Evolutionary conservation across 495 filamentous ascomycete species (phyloP).

Genomic region (Aspergillus ellipticus): DNA sequence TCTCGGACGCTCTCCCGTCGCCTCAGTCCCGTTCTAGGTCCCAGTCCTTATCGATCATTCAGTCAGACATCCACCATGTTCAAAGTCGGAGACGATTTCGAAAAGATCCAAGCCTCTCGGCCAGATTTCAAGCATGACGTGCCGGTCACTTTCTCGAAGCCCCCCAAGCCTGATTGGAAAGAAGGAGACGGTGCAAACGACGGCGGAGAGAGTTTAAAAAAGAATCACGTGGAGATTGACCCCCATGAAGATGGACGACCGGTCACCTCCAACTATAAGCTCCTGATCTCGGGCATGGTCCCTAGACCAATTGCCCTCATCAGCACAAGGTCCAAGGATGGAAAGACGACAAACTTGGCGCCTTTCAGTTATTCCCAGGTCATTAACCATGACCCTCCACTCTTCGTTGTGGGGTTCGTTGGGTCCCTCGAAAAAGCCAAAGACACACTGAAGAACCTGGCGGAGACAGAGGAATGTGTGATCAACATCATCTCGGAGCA

Average conservation of each 20-base stretch:
- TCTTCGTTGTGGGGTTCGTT: slow-evolving; percentile 77
- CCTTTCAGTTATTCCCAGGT: slow-evolving; percentile 85
- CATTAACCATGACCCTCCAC: slow-evolving; percentile 83
- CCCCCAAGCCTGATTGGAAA: slow-evolving; percentile 71
- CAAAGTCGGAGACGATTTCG: slow-evolving; percentile 62
- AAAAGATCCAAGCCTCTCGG: slow-evolving; percentile 67
- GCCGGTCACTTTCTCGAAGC: slow-evolving; percentile 61
- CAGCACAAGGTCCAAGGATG: slow-evolving; percentile 57
- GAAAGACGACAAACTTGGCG: slow-evolving; percentile 67
- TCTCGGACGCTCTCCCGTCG: background rate
- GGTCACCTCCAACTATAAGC: slow-evolving; percentile 78
- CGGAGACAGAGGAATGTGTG: slow-evolving; percentile 64
- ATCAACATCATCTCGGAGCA: slow-evolving; percentile 87
- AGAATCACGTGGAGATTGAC: slow-evolving; percentile 74
- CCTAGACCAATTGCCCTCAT: slow-evolving; percentile 73
- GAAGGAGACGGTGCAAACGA: slow-evolving; percentile 73
- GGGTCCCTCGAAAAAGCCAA: slow-evolving; percentile 55
- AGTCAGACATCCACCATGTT: slow-evolving; percentile 26
- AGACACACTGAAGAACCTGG: slow-evolving; percentile 73
- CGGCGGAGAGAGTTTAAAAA: slow-evolving; percentile 48
- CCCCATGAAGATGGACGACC: slow-evolving; percentile 71
- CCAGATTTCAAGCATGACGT: slow-evolving; percentile 56
- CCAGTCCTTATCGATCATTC: slow-evolving; percentile 8
- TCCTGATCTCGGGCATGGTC: slow-evolving; percentile 81
- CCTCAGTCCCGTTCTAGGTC: background rate